Percentiles rank a stretch among this genome's conserved stretches.
Conservation (phyloP, 2,329 filamentous ascomycete genomes). For the Intubia oerlemansii region DNA sequence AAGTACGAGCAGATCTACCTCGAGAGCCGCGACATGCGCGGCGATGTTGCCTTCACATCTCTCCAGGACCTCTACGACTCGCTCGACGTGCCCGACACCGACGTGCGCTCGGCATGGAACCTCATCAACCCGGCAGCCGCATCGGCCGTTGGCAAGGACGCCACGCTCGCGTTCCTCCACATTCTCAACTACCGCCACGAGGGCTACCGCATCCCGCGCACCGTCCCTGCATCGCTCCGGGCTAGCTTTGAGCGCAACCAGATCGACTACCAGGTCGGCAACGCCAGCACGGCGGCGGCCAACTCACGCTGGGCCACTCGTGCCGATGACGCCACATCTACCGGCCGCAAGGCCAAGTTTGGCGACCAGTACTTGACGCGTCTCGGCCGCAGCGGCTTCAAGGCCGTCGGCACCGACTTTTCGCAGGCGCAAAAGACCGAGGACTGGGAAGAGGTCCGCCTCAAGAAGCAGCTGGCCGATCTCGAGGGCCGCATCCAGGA, state of each 20-base stretch:
- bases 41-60: slow-evolving; percentile 59
- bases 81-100: slow-evolving; percentile 51
- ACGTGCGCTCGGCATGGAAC: slow-evolving; percentile 88
- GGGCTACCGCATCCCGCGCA: slow-evolving; percentile 80
- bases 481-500: slow-evolving; percentile 72
- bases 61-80: slow-evolving; percentile 72
- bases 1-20: slow-evolving; percentile 98
- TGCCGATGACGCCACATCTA: slow-evolving; percentile 58
- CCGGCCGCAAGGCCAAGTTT: slow-evolving; percentile 88
- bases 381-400: slow-evolving; percentile 64
- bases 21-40: slow-evolving; percentile 71
- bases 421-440: slow-evolving; percentile 55
- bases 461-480: slow-evolving; percentile 82
- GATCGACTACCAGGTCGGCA: slow-evolving; percentile 88
- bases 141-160: slow-evolving; percentile 79
- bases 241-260: slow-evolving; percentile 86
- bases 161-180: slow-evolving; percentile 82
- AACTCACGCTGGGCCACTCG: slow-evolving; percentile 56
- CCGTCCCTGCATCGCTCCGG: slow-evolving; percentile 75
- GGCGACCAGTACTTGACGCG: slow-evolving; percentile 90
- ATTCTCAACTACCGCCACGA: slow-evolving; percentile 93
- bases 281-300: slow-evolving; percentile 35
- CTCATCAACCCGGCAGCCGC: slow-evolving; percentile 80
- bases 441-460: slow-evolving; percentile 91
- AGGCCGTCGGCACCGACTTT: slow-evolving; percentile 77